These are phyloP conservation scores for Pseudogymnoascus verrucosus DNA, from an alignment of 2,329 filamentous ascomycete genomes.

Conservation along the genomic window DNA sequence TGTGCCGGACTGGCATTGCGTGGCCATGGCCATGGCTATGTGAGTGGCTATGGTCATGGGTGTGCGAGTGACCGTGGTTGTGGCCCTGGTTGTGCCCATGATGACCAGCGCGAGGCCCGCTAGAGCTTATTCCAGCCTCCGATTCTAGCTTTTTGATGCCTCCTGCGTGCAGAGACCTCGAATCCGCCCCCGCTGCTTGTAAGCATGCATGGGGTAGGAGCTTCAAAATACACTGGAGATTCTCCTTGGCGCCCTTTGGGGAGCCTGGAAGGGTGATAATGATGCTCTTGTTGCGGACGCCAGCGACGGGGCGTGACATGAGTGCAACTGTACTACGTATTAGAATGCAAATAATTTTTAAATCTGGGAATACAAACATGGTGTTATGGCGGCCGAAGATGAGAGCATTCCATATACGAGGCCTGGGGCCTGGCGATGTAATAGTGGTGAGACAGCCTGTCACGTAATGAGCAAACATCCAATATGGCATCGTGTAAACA, in stretches of 20 bases:
- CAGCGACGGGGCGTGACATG: slow-evolving; percentile 92
- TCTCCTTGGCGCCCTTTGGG: slow-evolving; percentile 91
- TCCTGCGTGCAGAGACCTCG: slow-evolving; percentile 68
- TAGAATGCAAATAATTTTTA: neutral
- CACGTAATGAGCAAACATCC: neutral
- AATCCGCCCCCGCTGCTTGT: slow-evolving; percentile 78
- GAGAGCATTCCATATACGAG: slow-evolving; percentile 94
- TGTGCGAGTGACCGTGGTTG: slow-evolving; percentile 40
- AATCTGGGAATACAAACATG: slow-evolving; percentile 53
- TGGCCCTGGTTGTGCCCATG: slow-evolving; percentile 29
- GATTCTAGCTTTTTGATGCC: slow-evolving; percentile 77
- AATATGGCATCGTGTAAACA: neutral
- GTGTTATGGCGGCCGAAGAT: slow-evolving; percentile 74
- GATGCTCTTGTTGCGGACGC: slow-evolving; percentile 71
- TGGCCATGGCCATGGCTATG: slow-evolving; percentile 62
- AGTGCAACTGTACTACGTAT: slow-evolving; percentile 62
- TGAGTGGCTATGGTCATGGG: slow-evolving; percentile 47
- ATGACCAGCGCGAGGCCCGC: slow-evolving; percentile 16
- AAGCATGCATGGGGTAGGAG: slow-evolving; percentile 92
- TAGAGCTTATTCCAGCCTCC: slow-evolving; percentile 58
- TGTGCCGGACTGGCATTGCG: slow-evolving; percentile 61
- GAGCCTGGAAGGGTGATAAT: slow-evolving; percentile 89
- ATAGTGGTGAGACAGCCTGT: slow-evolving; percentile 63
- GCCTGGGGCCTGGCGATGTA: slow-evolving; percentile 81
- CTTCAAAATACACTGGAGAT: slow-evolving; percentile 79